A percentile compares a stretch with the other conserved stretches of the same genome.
Conservation (phyloP, 2,329 filamentous ascomycete species). For the Dothideomycetes sp. region DNA sequence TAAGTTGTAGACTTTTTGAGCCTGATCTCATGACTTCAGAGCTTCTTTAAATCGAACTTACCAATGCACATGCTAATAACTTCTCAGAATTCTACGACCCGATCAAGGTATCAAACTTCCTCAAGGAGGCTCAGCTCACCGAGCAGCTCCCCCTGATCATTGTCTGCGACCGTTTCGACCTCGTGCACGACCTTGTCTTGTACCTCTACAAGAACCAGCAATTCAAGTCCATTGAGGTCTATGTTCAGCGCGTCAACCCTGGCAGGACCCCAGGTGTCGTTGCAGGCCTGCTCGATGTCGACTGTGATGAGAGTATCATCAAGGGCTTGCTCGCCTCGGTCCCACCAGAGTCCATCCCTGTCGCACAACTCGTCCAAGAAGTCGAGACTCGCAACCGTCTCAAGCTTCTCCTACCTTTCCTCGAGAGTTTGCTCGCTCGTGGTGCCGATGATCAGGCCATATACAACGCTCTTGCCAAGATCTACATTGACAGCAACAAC, state of each 20-base stretch:
- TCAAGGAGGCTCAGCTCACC: slow-evolving; percentile 86
- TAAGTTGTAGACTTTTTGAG: slow-evolving; percentile 2
- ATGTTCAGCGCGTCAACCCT: slow-evolving; percentile 94
- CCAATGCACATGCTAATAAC: not conserved
- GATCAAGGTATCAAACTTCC: slow-evolving; percentile 97
- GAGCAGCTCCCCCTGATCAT: slow-evolving; percentile 96
- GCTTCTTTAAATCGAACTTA: too few species aligned
- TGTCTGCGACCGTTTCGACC: slow-evolving; percentile 98
- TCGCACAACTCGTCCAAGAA: slow-evolving; percentile 85
- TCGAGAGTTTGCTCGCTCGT: slow-evolving; percentile 77
- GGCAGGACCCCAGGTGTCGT: slow-evolving; percentile 83
- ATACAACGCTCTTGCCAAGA: slow-evolving; percentile 95
- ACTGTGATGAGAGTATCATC: slow-evolving; percentile 94
- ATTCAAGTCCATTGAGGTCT: slow-evolving; percentile 97
- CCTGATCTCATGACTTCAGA: not conserved
- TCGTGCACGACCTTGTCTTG: slow-evolving; percentile 90
- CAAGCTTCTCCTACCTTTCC: slow-evolving; percentile 90
- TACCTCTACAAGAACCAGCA: slow-evolving; percentile 99
- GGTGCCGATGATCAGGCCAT: slow-evolving; percentile 95
- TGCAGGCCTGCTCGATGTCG: slow-evolving; percentile 86
- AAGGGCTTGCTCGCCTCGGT: slow-evolving; percentile 82
- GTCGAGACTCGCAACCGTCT: slow-evolving; percentile 94
- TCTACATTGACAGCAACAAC: slow-evolving; percentile 98
- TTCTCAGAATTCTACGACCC: slow-evolving; percentile 58
- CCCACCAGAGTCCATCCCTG: slow-evolving; percentile 73